These are phyloP conservation scores for Phytomonas francai DNA, from an alignment of 208 protist species.

Conservation along the genomic window DNA sequence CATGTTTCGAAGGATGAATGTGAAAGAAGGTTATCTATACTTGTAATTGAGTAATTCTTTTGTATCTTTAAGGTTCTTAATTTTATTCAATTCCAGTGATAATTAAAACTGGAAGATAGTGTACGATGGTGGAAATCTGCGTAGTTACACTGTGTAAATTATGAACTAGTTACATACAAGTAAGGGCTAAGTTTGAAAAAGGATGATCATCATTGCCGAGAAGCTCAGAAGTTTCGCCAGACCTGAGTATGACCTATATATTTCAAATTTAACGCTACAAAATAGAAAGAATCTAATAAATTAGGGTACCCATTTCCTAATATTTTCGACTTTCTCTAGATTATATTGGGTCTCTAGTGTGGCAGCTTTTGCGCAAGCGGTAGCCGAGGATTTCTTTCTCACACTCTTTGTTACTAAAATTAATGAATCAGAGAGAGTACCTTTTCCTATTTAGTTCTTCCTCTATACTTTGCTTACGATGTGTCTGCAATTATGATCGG, in stretches of 20 bases:
- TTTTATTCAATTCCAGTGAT: not conserved
- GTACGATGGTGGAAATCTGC: not conserved
- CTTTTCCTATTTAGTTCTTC: constrained; percentile 16
- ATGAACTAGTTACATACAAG: not conserved
- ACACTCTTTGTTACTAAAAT: constrained; percentile 16
- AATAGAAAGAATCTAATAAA: not conserved
- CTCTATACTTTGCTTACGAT: constrained; percentile 7
- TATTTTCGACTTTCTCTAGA: not conserved
- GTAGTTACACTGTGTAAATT: not conserved
- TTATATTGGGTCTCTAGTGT: not conserved
- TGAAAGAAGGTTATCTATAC: constrained; percentile 3
- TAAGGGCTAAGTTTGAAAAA: not conserved
- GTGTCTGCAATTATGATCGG: not conserved
- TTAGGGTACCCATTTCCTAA: not conserved
- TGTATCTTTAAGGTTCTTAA: not conserved
- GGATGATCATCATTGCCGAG: not conserved
- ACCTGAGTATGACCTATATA: not conserved
- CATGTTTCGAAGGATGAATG: not conserved
- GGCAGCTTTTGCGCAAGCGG: constrained; percentile 2
- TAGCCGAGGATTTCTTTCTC: constrained; percentile 12
- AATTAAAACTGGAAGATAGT: not conserved
- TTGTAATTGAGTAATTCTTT: constrained; percentile 4
- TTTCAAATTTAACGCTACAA: not conserved
- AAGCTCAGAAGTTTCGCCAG: not conserved
- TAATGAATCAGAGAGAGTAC: constrained; percentile 1